Conservation (phyloP, 768 basidiomycete genomes). For the Fibroporia radiculosa region DNA sequence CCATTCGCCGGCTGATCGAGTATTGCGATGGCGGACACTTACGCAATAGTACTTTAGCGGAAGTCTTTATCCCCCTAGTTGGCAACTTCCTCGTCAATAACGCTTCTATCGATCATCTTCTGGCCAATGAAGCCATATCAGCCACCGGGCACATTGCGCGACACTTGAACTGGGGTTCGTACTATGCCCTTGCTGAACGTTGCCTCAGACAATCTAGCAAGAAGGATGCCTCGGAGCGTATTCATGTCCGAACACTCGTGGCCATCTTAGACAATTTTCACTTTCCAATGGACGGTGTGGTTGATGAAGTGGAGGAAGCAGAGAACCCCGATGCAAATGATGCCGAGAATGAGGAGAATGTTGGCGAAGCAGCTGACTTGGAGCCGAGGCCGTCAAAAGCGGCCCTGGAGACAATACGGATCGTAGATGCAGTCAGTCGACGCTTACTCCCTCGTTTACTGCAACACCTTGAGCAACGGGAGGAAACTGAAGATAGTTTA, state of each 20-base stretch:
- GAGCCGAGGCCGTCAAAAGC: slow-evolving; percentile 8
- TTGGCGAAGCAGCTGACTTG: neutral
- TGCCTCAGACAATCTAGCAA: slow-evolving; percentile 64
- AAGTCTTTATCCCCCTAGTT: slow-evolving; percentile 83
- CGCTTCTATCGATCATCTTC: slow-evolving; percentile 66
- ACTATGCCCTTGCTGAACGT: slow-evolving; percentile 71
- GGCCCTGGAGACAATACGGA: slow-evolving; percentile 25
- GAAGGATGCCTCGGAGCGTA: slow-evolving; percentile 67
- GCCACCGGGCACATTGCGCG: slow-evolving; percentile 73
- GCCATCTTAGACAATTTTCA: slow-evolving; percentile 85
- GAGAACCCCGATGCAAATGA: slow-evolving; percentile 16
- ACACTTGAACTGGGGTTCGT: slow-evolving; percentile 76
- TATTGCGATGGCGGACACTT: slow-evolving; percentile 59
- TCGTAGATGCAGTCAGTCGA: slow-evolving; percentile 69
- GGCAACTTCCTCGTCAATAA: slow-evolving; percentile 68
- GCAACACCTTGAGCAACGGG: slow-evolving; percentile 73
- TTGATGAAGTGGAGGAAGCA: slow-evolving; percentile 23
- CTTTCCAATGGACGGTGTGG: slow-evolving; percentile 69
- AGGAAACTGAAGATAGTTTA: slow-evolving; percentile 73
- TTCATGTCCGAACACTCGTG: slow-evolving; percentile 80
- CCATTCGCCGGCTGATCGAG: slow-evolving; percentile 78
- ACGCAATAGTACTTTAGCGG: slow-evolving; percentile 61
- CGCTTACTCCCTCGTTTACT: slow-evolving; percentile 77
- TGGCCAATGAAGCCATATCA: slow-evolving; percentile 84
- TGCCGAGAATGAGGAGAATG: slow-evolving; percentile 21